Evolutionary conservation across 345 rosid genomes (phyloP), one percentile per base, ranked within the genome.

Genomic region (Dipteronia sinensis): DNA sequence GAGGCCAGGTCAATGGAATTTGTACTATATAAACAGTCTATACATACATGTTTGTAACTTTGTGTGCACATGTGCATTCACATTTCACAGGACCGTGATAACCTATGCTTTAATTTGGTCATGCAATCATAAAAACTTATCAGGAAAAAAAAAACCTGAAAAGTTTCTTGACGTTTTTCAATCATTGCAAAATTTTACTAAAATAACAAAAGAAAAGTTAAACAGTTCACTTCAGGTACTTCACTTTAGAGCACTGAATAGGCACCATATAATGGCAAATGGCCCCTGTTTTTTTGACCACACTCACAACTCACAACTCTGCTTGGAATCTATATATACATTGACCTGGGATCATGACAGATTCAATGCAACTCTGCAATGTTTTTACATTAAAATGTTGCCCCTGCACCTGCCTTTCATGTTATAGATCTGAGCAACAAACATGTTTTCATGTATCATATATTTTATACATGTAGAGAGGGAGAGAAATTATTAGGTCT

Each of bases 21-120:
- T 9, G 51, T 46, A 46, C 51, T 46, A 10, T 11, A 46, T 2
- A 11, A 2, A 46, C 12, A 38, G 27, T 6, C 4, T 38, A 38
- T 38, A 38, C 27, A 38, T 38, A 38, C 42, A 38, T 38, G 42
- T 46, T 46, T 46, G 55, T 27, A 27, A 27, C 27, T 27, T 27
- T 38, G 42, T 55, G 74, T 71, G 74, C 74, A 20, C 64, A 55
- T 55, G 46, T 55, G 74, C 65, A 53, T 34, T 55, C 46, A 55
- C 42, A 3, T 6, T 38, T 38, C 42, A 38, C 42, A 38, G 42
- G 34, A 23, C 64, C 64, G 2, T 49, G 55, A 49, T 49, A 49
- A 15, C 55, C 55, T 49, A 16, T 49, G 55, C 17, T 3, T 6
- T 6, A 46, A 27, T 27, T 27, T 27, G 1, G 13, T 12, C 5